phyloP scores from a whole-genome alignment of 1,139 yeast species.

The Scheffersomyces insectosa region DNA sequence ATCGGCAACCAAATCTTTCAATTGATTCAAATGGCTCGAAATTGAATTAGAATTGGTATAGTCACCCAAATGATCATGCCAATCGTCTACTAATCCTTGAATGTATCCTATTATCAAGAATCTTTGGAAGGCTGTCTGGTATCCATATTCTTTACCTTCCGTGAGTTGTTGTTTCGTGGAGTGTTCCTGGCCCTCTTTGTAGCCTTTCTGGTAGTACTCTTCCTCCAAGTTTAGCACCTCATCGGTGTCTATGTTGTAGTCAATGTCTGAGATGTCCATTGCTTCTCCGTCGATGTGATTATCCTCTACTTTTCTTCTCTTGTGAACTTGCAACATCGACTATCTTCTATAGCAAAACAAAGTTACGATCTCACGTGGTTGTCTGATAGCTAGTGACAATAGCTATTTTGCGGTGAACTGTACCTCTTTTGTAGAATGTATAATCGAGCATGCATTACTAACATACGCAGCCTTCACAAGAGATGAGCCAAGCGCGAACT shows the following conservation, averaged over 20 bases:
- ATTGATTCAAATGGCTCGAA: conserved; percentile 30
- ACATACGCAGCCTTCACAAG: too few relatives aligned
- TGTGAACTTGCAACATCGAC: background rate
- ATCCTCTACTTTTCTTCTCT: conserved; percentile 2
- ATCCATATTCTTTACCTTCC: conserved; percentile 79
- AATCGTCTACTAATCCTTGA: conserved; percentile 49
- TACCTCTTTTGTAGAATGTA: too few relatives aligned
- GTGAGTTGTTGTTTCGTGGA: conserved; percentile 42
- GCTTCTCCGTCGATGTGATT: background rate
- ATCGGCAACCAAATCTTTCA: conserved; percentile 21
- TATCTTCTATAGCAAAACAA: background rate
- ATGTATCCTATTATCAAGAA: conserved; percentile 65
- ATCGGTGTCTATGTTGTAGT: conserved; percentile 37
- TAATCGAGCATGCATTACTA: too few relatives aligned
- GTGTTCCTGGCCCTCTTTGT: conserved; percentile 52
- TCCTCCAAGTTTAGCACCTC: conserved; percentile 55
- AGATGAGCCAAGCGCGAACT: too few relatives aligned
- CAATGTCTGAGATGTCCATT: conserved; percentile 8
- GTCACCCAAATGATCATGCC: conserved; percentile 25
- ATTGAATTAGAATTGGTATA: conserved; percentile 19
- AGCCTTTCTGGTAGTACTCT: conserved; percentile 62
- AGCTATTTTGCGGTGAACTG: too few relatives aligned
- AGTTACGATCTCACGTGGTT: too few relatives aligned
- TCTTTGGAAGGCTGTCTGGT: conserved; percentile 78
- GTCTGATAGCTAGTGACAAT: too few relatives aligned